Conservation (phyloP, 305 asterid genomes). For the Solanum chacoense region DNA sequence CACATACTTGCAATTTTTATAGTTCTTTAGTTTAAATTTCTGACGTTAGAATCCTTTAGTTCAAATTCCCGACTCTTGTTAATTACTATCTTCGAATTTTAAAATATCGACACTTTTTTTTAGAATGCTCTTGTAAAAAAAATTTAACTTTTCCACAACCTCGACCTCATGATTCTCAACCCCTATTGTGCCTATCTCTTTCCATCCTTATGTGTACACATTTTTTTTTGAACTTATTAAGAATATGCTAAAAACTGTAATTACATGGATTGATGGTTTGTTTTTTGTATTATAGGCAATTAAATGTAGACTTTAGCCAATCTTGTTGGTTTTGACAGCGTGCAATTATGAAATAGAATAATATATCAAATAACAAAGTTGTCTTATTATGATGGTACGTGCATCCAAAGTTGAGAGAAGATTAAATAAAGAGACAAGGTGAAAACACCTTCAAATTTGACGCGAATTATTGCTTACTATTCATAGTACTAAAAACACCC, state of each 20-base stretch:
- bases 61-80: background rate
- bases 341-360: background rate
- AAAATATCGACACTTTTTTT: too few species aligned
- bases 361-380: background rate
- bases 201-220: background rate
- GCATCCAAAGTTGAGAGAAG: background rate
- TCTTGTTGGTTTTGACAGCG: background rate
- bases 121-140: background rate
- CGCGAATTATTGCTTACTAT: background rate
- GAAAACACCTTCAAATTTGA: background rate
- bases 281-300: background rate
- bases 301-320: background rate
- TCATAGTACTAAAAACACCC: background rate
- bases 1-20: background rate
- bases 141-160: background rate
- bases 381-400: background rate
- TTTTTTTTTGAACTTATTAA: background rate
- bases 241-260: constrained; percentile 40
- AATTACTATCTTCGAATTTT: background rate
- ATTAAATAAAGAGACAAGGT: background rate
- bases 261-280: constrained; percentile 6
- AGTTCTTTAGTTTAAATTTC: background rate
- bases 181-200: background rate
- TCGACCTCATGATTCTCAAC: background rate
- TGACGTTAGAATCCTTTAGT: background rate